Evolutionary conservation across 257 asterid species (phyloP), one percentile per base, ranked within the genome.

Genomic region (Solanum medicagineum): DNA sequence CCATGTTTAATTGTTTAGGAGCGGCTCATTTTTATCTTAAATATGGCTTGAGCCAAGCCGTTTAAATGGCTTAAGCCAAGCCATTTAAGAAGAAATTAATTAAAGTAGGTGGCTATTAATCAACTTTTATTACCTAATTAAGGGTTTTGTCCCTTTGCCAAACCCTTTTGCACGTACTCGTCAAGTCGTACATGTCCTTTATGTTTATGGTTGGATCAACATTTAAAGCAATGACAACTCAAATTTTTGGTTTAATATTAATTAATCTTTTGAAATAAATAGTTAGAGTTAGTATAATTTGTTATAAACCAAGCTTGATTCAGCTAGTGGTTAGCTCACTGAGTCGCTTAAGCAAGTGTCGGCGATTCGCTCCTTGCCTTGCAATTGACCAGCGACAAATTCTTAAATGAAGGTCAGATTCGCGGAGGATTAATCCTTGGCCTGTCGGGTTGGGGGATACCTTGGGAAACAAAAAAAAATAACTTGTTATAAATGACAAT

Each of bases 391-490:
- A 29, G 32, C 3, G 32, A 0, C 32, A 29, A 29, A 29, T 29
- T 0, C 3, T 29, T 29, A 29, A 29, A 29, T 29, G 32, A 3
- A 32, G 4, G 4, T 32, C 4, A 32, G 36, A 32, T 32, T 32
- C 0, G 0, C 1, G 36, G 0, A 32, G 4, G 0, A 32, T 32
- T 32, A 32, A 0, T 32, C 36, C 4, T 32, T 32, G 0, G 4
- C 36, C 36, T 32, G 36, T 32, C 3, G 36, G 36, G 1, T 3
- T 32, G 4, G 0, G 4, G 4, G 36, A 32, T 3, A 32, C 36
- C 0, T 32, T 32, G 4, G 4, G 4, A 32, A 32, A 32, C 36
- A 32, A 32, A 32, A 32, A 32, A 32, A 32, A 32, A 42, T 10
- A 42, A 56, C 56, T 73, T 73, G 56, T 7, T n/a, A 73, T 71